phyloP scores from a whole-genome alignment of 129 eudicot species.

The Centaurea solstitialis region DNA sequence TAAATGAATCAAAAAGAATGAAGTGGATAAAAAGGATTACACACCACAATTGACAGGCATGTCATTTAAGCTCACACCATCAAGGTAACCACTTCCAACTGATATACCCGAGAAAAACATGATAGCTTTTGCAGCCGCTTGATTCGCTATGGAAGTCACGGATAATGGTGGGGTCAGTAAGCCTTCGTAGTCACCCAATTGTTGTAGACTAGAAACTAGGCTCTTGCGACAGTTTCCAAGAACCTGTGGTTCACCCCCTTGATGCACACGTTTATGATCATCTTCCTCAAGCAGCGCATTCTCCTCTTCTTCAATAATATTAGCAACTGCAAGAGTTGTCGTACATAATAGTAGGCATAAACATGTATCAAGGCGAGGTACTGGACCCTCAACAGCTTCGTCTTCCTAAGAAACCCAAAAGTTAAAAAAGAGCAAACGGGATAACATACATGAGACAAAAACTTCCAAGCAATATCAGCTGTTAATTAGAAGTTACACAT shows the following conservation, averaged over 20 bases:
- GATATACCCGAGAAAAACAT: slow-evolving; percentile 75
- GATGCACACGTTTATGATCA: slow-evolving; percentile 35
- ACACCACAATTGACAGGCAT: slow-evolving; percentile 78
- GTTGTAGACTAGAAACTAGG: slow-evolving; percentile 77
- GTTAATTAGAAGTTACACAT: slow-evolving; percentile 2
- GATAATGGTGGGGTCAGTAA: slow-evolving; percentile 76
- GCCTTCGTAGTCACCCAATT: slow-evolving; percentile 77
- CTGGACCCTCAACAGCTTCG: slow-evolving; percentile 89
- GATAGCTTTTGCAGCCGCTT: slow-evolving; percentile 96
- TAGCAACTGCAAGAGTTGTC: slow-evolving; percentile 65
- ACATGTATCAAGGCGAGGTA: slow-evolving; percentile 91
- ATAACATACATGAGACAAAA: slow-evolving; percentile 6
- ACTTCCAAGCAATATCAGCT: slow-evolving; percentile 12
- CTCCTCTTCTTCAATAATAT: slow-evolving; percentile 83
- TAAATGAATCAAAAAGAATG: not conserved
- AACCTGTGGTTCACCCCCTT: slow-evolving; percentile 43
- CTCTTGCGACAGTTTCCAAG: slow-evolving; percentile 71
- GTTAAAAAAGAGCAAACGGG: not conserved
- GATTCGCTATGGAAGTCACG: slow-evolving; percentile 73
- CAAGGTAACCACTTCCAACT: slow-evolving; percentile 78
- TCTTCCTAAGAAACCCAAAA: slow-evolving; percentile 54
- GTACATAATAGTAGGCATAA: slow-evolving; percentile 86
- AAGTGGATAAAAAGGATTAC: slow-evolving; percentile 31
- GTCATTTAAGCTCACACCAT: slow-evolving; percentile 74
- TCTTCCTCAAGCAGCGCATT: slow-evolving; percentile 35